Conservation (phyloP, 345 rosid species). For the Pistacia integerrima region DNA sequence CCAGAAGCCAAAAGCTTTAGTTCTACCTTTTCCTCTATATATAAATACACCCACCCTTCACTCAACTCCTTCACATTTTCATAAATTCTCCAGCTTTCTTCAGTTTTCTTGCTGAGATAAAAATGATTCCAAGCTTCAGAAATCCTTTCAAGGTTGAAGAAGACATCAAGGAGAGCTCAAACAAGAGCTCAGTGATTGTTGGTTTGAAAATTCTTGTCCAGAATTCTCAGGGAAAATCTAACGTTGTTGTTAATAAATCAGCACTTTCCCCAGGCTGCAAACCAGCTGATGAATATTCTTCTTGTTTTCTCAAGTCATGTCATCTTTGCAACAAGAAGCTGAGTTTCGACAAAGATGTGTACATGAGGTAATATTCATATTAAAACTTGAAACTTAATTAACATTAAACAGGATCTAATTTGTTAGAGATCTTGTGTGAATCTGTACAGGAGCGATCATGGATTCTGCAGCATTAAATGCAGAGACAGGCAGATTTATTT, state of each 20-base stretch:
- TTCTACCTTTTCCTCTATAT: not conserved
- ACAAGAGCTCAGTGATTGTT: constrained; percentile 32
- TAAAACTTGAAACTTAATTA: no score
- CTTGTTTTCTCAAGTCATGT: constrained; percentile 61
- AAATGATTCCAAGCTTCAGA: constrained; percentile 19
- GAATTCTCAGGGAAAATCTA: constrained; percentile 28
- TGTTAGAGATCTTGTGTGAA: not conserved
- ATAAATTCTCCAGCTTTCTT: no score
- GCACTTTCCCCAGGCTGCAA: not conserved
- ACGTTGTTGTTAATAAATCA: constrained; percentile 48
- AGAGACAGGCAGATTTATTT: constrained; percentile 59
- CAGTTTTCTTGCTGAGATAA: not conserved
- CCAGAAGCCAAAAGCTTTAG: not conserved
- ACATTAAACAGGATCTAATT: no score
- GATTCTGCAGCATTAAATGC: constrained; percentile 78
- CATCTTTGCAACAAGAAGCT: constrained; percentile 55
- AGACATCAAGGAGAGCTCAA: constrained; percentile 3
- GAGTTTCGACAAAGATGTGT: constrained; percentile 59
- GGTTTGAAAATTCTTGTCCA: constrained; percentile 60
- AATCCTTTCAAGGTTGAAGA: constrained; percentile 15
- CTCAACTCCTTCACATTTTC: not conserved
- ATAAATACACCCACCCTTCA: not conserved
- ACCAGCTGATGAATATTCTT: constrained; percentile 15
- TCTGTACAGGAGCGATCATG: constrained; percentile 68
- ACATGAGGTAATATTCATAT: constrained; percentile 38